Percentiles rank a stretch among this genome's conserved stretches.
These are phyloP conservation scores for Comarum palustre DNA, from an alignment of 306 rosid genomes.

Conservation along the genomic window DNA sequence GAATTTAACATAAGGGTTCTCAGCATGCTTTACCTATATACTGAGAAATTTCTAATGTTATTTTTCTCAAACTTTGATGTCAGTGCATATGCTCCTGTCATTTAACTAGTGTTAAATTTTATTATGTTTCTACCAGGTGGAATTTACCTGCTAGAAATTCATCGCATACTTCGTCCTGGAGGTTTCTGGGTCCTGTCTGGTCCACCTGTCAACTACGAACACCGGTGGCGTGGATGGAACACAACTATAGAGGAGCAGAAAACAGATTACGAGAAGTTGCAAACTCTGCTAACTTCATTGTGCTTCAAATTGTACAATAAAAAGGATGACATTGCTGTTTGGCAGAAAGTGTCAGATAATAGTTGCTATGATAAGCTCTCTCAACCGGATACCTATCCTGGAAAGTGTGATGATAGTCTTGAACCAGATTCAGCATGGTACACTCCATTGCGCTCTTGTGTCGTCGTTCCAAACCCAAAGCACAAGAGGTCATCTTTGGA, in stretches of 20 bases:
- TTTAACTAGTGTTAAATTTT: not conserved
- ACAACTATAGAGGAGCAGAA: conserved; percentile 81
- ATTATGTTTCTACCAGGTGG: conserved; percentile 58
- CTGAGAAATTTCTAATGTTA: not conserved
- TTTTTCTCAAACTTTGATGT: not conserved
- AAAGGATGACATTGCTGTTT: conserved; percentile 89
- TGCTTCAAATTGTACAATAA: conserved; percentile 87
- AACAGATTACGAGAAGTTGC: conserved; percentile 75
- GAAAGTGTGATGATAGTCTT: conserved; percentile 84
- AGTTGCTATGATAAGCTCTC: conserved; percentile 65
- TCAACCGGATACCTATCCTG: conserved; percentile 57
- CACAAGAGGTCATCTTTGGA: conserved; percentile 51
- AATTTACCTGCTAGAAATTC: conserved; percentile 76
- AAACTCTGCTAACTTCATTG: conserved; percentile 66
- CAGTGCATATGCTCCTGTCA: not conserved
- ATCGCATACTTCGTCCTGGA: conserved; percentile 94
- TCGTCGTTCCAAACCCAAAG: conserved; percentile 67
- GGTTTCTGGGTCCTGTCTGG: conserved; percentile 97
- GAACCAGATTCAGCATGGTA: conserved; percentile 97
- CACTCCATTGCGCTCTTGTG: conserved; percentile 84
- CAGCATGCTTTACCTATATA: not conserved
- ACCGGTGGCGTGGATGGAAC: conserved; percentile 94
- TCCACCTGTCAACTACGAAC: conserved; percentile 88
- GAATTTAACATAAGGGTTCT: not conserved
- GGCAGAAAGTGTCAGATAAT: conserved; percentile 74